Base-by-base conservation (phyloP, 2,329 filamentous ascomycete genomes). In the Apiospora kogelbergensis region DNA sequence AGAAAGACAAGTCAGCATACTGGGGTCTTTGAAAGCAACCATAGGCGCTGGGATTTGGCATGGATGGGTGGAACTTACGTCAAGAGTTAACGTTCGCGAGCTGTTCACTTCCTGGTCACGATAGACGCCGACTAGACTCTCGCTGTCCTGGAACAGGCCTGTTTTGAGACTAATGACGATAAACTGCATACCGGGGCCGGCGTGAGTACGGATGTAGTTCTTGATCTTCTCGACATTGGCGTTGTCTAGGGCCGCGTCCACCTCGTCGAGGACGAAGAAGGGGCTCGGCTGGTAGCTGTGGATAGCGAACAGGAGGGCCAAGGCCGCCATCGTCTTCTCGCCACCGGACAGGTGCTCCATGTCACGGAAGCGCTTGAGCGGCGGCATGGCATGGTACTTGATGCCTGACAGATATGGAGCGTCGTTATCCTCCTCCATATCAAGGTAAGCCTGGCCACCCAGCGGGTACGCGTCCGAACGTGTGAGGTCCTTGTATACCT, bases 381-480 rank as follows among this genome's bases (percentile, higher is more conserved):
- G 96, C 24, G 96, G 96, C 95, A 98, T 99, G 71, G 96, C 97
- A 79, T 98, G 95, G 81, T 99, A 99, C 78, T 97, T 98, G 81
- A 99, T 94, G 41, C 96, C 96, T 48, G 93, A 94, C 4, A 98
- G 88, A 80, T 98, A 99, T 0, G 96, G 96, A 76, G 97, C 95
- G 72, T 97, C 94, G n/a, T 91, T 93, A 79, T 99, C 95, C 78
- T 97, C 95, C 79, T 91, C 89, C 69, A 97, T 95, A 77, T 98
- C 95, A 64, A 99, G 90, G 78, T 97, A 97, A 1, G 89, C 89
- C 79, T 90, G 88, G 10, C 96, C 96, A 74, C 96, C 96, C n/a
- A 98, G 87, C 0, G 95, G 95, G 79, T 97, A 97, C n/a, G 93
- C 91, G 42, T 92, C 88, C 48, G 93, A 96, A 69, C 94, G 91